phyloP scores from a whole-genome alignment of 345 rosid species.

The Ceriops tagal region DNA sequence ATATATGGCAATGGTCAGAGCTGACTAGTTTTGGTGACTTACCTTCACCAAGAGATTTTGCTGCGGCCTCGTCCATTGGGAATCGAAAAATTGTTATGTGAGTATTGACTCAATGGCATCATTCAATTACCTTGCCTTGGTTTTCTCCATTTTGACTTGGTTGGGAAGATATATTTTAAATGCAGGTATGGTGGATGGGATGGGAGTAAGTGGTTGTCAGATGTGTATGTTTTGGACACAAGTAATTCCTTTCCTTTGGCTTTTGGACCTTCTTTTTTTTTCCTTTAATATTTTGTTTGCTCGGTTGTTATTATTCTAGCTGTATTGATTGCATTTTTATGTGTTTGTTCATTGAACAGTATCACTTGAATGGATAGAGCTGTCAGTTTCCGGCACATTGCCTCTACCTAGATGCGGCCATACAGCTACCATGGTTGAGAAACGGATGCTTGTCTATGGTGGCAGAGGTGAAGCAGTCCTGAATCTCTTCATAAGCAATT shows the following conservation, averaged over 20 bases:
- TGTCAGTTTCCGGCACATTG: constrained; percentile 65
- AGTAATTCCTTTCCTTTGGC: constrained; percentile 43
- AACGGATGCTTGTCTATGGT: constrained; percentile 86
- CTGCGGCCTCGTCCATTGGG: constrained; percentile 89
- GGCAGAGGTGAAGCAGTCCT: constrained; percentile 67
- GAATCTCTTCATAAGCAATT: background rate
- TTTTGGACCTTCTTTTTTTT: constrained; percentile 12
- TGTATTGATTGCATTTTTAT: background rate
- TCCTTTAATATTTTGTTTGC: background rate
- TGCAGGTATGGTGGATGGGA: constrained; percentile 99
- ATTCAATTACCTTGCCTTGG: constrained; percentile 8
- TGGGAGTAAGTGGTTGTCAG: constrained; percentile 97
- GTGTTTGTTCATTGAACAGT: constrained; percentile 42
- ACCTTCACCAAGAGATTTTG: constrained; percentile 85
- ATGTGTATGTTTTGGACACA: constrained; percentile 90
- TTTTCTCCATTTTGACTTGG: constrained; percentile 4
- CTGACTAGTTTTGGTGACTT: constrained; percentile 89
- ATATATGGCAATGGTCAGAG: constrained; percentile 99
- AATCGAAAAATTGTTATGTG: constrained; percentile 81
- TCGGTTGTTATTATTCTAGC: background rate
- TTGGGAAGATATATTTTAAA: constrained; percentile 10
- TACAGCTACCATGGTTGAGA: constrained; percentile 94
- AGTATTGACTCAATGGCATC: constrained; percentile 23
- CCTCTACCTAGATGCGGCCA: constrained; percentile 99
- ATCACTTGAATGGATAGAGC: constrained; percentile 96